Evolutionary conservation across 306 rosid genomes (phyloP).

Genomic region (Ceratonia siliqua): DNA sequence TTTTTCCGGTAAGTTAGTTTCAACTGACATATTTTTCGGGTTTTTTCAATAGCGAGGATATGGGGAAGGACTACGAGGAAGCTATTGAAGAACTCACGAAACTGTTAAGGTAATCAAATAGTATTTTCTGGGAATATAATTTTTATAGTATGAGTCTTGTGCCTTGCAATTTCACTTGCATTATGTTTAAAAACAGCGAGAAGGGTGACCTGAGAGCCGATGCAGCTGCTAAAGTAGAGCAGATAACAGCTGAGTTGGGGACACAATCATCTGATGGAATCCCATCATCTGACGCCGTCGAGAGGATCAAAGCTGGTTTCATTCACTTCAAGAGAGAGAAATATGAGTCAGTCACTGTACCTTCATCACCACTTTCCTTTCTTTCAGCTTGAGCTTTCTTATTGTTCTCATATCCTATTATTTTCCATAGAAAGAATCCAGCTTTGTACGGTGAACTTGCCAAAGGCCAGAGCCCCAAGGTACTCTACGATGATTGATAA

Average conservation of each 20-base stretch:
- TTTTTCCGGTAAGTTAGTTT: background rate
- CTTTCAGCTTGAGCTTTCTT: conserved; percentile 30
- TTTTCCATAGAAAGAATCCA: conserved; percentile 64
- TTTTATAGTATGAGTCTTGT: background rate
- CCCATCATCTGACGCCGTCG: conserved; percentile 61
- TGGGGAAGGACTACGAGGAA: conserved; percentile 86
- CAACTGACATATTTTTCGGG: conserved; percentile 2
- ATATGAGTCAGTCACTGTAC: conserved; percentile 67
- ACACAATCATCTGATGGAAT: conserved; percentile 38
- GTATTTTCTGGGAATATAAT: background rate
- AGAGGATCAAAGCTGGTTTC: conserved; percentile 80
- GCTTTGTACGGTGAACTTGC: conserved; percentile 86
- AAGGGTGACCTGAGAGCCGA: conserved; percentile 60
- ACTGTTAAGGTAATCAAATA: conserved; percentile 59
- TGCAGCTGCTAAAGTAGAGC: conserved; percentile 78
- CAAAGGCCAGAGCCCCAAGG: conserved; percentile 94
- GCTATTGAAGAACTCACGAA: conserved; percentile 83
- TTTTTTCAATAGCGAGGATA: conserved; percentile 59
- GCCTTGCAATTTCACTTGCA: background rate
- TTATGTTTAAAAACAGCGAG: background rate
- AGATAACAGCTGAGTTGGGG: conserved; percentile 70
- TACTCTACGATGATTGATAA: conserved; percentile 17
- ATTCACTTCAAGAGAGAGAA: conserved; percentile 88
- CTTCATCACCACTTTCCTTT: background rate
- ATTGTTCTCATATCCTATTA: background rate